Conservation (phyloP, 805 yeast genomes). For the Metschnikowia baotianmanensis region DNA sequence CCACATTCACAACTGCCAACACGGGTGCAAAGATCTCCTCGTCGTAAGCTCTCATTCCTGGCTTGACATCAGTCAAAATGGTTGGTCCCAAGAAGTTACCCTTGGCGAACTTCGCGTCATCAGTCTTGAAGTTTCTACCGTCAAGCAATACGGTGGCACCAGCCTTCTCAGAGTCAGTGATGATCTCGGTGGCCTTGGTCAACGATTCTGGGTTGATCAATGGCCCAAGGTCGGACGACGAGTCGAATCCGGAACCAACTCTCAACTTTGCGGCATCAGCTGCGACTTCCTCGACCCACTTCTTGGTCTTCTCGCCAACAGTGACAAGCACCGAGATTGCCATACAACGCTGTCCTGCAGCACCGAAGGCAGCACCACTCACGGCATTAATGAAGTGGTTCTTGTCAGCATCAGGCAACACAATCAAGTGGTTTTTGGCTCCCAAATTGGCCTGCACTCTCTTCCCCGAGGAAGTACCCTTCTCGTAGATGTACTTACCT, state of each 20-base stretch:
- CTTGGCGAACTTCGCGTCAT: constrained; percentile 35
- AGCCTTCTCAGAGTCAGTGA: constrained; percentile 51
- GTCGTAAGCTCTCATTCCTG: constrained; percentile 70
- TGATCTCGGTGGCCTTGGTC: constrained; percentile 53
- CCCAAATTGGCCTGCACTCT: constrained; percentile 77
- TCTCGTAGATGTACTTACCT: constrained; percentile 67
- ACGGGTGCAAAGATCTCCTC: constrained; percentile 80
- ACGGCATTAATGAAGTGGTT: constrained; percentile 60
- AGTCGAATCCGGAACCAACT: constrained; percentile 66
- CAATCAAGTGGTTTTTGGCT: constrained; percentile 74
- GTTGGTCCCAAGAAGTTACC: constrained; percentile 79
- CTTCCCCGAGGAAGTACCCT: constrained; percentile 66
- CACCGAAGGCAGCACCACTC: constrained; percentile 77
- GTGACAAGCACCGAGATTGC: constrained; percentile 72
- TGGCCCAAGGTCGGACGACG: constrained; percentile 67
- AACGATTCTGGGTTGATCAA: constrained; percentile 61
- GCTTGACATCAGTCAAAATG: constrained; percentile 55
- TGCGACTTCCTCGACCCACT: constrained; percentile 61
- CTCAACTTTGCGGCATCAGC: constrained; percentile 54
- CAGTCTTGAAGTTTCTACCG: constrained; percentile 51
- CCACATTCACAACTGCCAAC: constrained; percentile 57
- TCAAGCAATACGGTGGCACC: constrained; percentile 66
- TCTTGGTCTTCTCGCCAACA: constrained; percentile 57
- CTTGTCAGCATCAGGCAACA: constrained; percentile 71
- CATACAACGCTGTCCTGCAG: constrained; percentile 85